These are phyloP conservation scores for Allomyces macrogynus DNA, from an alignment of 192 early-diverging fungal genomes.

Conservation along the genomic window DNA sequence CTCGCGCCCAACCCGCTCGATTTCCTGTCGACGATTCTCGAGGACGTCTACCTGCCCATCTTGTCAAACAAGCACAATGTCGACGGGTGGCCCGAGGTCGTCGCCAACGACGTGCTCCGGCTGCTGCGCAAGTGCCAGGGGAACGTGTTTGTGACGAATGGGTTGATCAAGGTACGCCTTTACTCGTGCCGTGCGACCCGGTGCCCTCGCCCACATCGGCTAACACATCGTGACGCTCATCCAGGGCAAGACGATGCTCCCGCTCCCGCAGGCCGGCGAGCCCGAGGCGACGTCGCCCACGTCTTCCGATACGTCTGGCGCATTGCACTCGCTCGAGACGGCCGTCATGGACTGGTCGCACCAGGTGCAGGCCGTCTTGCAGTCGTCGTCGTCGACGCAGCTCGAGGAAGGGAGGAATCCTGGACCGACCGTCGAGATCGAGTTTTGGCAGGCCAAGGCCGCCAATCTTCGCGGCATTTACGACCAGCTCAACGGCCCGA, in stretches of 20 bases:
- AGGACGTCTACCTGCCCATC: slow-evolving; percentile 41
- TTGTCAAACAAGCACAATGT: slow-evolving; percentile 40
- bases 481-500: slow-evolving; percentile 37
- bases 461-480: slow-evolving; percentile 40
- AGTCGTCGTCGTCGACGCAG: slow-evolving; percentile 33
- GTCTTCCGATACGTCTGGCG: slow-evolving; percentile 20
- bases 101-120: slow-evolving; percentile 40
- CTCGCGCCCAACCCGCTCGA: slow-evolving; percentile 35
- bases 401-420: slow-evolving; percentile 41
- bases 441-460: slow-evolving; percentile 47
- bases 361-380: slow-evolving; percentile 45
- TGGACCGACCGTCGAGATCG: slow-evolving; percentile 40
- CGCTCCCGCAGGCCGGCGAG: slow-evolving; percentile 35
- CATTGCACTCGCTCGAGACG: slow-evolving; percentile 38
- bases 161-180: slow-evolving; percentile 41
- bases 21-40: slow-evolving; percentile 27
- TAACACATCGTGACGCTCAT: too few species aligned
- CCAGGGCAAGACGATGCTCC: slow-evolving; percentile 44
- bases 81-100: slow-evolving; percentile 46
- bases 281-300: slow-evolving; percentile 19
- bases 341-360: slow-evolving; percentile 51
- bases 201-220: too few species aligned
- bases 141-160: slow-evolving; percentile 41
- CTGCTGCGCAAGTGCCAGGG: slow-evolving; percentile 43
- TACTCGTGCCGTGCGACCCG: not conserved